A percentile compares a stretch with the other conserved stretches of the same genome.
phyloP scores from a whole-genome alignment of 345 rosid species.

The Populus deltoides region DNA sequence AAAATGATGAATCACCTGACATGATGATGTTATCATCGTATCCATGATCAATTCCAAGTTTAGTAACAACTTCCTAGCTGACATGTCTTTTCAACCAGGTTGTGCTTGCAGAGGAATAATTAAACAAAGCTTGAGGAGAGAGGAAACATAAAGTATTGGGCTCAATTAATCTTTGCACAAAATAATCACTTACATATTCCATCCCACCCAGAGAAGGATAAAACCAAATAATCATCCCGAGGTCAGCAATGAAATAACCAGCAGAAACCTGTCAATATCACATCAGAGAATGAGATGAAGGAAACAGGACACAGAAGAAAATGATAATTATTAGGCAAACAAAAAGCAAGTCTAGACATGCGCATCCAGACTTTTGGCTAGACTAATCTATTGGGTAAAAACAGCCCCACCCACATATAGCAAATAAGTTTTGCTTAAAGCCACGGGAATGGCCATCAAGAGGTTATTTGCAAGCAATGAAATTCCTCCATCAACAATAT shows the following conservation, averaged over 20 bases:
- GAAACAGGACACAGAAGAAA: background rate
- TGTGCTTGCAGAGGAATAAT: background rate
- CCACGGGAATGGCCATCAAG: background rate
- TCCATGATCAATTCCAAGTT: background rate
- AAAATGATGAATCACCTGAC: constrained; percentile 73
- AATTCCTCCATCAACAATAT: background rate
- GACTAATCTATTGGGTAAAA: background rate
- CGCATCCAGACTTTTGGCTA: background rate
- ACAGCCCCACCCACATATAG: background rate
- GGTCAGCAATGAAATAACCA: constrained; percentile 82
- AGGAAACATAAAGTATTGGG: background rate
- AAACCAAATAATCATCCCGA: constrained; percentile 73
- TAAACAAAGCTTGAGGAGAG: background rate
- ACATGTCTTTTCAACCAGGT: background rate
- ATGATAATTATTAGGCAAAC: background rate
- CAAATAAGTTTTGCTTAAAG: background rate
- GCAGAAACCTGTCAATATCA: constrained; percentile 60
- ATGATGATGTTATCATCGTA: background rate
- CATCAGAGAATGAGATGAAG: background rate
- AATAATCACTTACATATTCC: constrained; percentile 67
- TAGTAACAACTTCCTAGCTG: background rate
- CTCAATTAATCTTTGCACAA: background rate
- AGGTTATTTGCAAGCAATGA: background rate
- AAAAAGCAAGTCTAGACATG: background rate
- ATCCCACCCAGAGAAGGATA: constrained; percentile 85